Evolutionary conservation across 2,329 filamentous ascomycete species (phyloP), one percentile per base, ranked within the genome.

Genomic region (Paecilomyces dactylethromorphus): DNA sequence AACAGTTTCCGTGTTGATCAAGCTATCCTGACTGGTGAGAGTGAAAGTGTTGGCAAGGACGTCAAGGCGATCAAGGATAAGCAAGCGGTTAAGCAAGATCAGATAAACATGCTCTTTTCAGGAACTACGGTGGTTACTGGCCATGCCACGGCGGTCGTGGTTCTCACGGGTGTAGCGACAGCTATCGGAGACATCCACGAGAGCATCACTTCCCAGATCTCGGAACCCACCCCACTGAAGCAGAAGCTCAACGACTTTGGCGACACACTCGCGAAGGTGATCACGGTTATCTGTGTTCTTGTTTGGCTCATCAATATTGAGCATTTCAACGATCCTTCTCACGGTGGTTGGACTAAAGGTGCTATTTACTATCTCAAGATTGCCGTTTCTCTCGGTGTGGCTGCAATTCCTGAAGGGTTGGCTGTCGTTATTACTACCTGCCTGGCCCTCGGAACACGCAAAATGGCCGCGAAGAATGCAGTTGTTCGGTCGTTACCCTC

Each of bases 341-440:
- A 97, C 68, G 94, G 94, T 68, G 89, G 86, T 75, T 97, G 92
- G 88, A 85, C 91, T 63, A 99, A 97, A 81, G 94, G 94, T 60
- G 94, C 94, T 60, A 97, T 99, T 70, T 99, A 99, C 83, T 99
- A 99, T 77, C 86, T 99, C 69, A 99, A 99, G 83, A 99, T 99
- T 72, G 94, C 94, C 50, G 95, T 99, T 50, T 99, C 94, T 55
- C 89, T 99, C 39, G 95, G 94, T 76, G 94, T 99, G 50, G 94
- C 94, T 53, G 94, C 95, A 65, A 99, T 99, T 70, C 94, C 94
- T 0, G 94, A 99, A 79, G 94, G 95, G 75, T 84, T 99, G 53
- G 94, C 94, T 32, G 94, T 97, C 56, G 95, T 99, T 65, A 99
- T 99, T 66, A 99, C 94, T n/a, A 97, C 94, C 31, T 99, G 94